Evolutionary conservation across 1,139 yeast species (phyloP).

Genomic region (Geotrichum klebahnii): DNA sequence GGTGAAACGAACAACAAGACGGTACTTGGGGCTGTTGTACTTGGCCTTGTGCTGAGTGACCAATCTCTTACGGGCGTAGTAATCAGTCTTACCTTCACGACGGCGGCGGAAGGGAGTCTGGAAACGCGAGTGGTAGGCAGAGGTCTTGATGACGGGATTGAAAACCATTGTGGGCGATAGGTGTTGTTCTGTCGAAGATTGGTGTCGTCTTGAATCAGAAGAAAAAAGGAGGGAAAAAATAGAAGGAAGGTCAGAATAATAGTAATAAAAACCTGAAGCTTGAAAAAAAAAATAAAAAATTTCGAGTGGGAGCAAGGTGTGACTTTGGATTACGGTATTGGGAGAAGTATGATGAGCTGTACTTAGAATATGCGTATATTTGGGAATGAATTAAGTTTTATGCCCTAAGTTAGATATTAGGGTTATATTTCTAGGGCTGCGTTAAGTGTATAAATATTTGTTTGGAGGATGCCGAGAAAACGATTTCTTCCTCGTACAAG

Average conservation of each 20-base stretch:
- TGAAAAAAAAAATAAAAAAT: background rate
- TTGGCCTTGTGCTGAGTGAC: constrained; percentile 99
- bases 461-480: too few relatives aligned
- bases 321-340: background rate
- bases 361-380: too few relatives aligned
- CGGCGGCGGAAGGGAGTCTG: constrained; percentile 99
- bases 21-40: constrained; percentile 99
- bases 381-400: too few relatives aligned
- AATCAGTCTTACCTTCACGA: constrained; percentile 99
- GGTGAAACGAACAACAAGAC: constrained; percentile 99
- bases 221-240: constrained; percentile 11
- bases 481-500: too few relatives aligned
- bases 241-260: background rate
- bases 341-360: background rate
- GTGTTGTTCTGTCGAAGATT: constrained; percentile 4
- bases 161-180: constrained; percentile 55
- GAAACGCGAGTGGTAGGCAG: constrained; percentile 99
- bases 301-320: constrained; percentile 1
- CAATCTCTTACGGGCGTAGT: constrained; percentile 99
- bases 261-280: background rate
- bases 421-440: too few relatives aligned
- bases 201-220: constrained; percentile 3
- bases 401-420: too few relatives aligned
- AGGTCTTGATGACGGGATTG: constrained; percentile 65
- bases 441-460: too few relatives aligned